Evolutionary conservation across 352 stramenopile species (phyloP).

Genomic region (Phytophthora citricola): DNA sequence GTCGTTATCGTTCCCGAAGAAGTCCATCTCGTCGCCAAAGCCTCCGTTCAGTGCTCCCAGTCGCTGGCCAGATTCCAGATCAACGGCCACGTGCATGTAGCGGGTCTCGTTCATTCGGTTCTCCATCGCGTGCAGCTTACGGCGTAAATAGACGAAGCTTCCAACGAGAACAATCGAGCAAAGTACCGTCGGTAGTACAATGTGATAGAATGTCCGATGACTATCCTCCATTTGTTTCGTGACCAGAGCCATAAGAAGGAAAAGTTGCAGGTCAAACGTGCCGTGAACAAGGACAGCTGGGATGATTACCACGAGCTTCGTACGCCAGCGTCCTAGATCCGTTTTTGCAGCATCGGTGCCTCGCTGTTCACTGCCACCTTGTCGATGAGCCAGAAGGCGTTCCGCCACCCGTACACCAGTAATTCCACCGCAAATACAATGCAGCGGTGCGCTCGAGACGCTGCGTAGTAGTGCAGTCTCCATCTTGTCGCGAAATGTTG

Average conservation of each 20-base stretch:
- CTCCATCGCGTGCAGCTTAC: conserved; percentile 47
- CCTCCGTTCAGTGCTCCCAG: conserved; percentile 36
- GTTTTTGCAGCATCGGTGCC: conserved; percentile 18
- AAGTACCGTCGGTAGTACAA: conserved; percentile 45
- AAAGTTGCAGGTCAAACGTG: conserved; percentile 66
- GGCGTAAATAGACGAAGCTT: conserved; percentile 43
- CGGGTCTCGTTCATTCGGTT: conserved; percentile 51
- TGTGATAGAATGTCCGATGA: conserved; percentile 43
- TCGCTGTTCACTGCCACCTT: conserved; percentile 15
- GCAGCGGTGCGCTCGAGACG: conserved; percentile 55
- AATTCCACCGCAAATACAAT: conserved; percentile 69
- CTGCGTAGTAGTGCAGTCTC: conserved; percentile 49
- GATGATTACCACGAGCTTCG: conserved; percentile 45
- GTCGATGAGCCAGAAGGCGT: conserved; percentile 35
- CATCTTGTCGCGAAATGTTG: conserved; percentile 43
- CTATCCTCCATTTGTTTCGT: conserved; percentile 38
- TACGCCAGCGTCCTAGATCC: conserved; percentile 41
- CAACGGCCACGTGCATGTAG: conserved; percentile 59
- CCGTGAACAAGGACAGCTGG: conserved; percentile 66
- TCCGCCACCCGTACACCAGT: conserved; percentile 70
- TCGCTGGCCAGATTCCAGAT: conserved; percentile 47
- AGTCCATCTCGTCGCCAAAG: conserved; percentile 37
- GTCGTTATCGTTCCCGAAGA: conserved; percentile 44
- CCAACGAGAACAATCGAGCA: conserved; percentile 34
- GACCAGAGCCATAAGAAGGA: conserved; percentile 53